A percentile compares a stretch with the other conserved stretches of the same genome.
phyloP scores from a whole-genome alignment of 768 basidiomycete genomes.

The Pleurotus tuoliensis region DNA sequence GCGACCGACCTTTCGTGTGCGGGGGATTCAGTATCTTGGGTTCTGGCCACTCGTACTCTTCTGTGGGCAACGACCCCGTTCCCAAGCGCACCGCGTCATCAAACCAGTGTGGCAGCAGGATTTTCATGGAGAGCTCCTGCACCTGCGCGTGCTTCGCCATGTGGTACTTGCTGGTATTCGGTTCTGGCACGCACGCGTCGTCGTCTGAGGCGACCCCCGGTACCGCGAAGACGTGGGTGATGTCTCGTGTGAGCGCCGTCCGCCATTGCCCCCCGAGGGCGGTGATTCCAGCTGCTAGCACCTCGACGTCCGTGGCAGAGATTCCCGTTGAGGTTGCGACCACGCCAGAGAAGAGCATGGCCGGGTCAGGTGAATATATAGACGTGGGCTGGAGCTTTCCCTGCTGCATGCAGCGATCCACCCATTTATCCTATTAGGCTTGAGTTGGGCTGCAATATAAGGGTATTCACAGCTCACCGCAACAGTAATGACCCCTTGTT shows the following conservation, averaged over 20 bases:
- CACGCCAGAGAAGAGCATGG: slow-evolving; percentile 80
- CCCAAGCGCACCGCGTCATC: slow-evolving; percentile 71
- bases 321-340: slow-evolving; percentile 72
- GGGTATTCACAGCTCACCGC: slow-evolving; percentile 25
- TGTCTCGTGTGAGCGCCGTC: slow-evolving; percentile 70
- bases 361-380: slow-evolving; percentile 74
- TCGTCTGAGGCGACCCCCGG: slow-evolving; percentile 24
- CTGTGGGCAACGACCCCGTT: slow-evolving; percentile 42
- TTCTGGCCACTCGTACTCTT: slow-evolving; percentile 71
- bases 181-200: slow-evolving; percentile 26
- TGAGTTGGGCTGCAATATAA: background rate
- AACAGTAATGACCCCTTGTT: slow-evolving; percentile 27
- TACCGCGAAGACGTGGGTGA: slow-evolving; percentile 81
- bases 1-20: background rate
- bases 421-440: slow-evolving; percentile 55
- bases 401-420: slow-evolving; percentile 59
- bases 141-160: slow-evolving; percentile 52
- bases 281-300: slow-evolving; percentile 67
- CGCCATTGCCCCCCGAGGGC: slow-evolving; percentile 84
- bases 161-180: slow-evolving; percentile 49
- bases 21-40: slow-evolving; percentile 40
- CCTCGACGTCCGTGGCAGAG: slow-evolving; percentile 61
- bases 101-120: slow-evolving; percentile 92
- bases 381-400: slow-evolving; percentile 54
- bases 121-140: slow-evolving; percentile 34